Evolutionary conservation across 768 basidiomycete species (phyloP), one percentile per base, ranked within the genome.

Genomic region (Gymnopilus dilepis): DNA sequence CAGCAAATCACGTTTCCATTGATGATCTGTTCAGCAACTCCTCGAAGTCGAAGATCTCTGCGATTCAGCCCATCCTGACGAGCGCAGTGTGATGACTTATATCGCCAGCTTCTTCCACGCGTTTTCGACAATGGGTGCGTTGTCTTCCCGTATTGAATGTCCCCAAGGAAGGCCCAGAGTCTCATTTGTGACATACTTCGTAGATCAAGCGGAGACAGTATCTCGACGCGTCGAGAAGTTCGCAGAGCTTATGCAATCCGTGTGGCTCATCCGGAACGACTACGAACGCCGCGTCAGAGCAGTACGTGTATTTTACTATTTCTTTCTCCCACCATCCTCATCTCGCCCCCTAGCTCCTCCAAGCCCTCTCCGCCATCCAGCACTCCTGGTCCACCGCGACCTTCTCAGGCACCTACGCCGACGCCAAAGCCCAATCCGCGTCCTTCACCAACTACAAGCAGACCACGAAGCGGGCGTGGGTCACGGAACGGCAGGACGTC

Each of bases 41-140:
- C 84, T 99, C 19, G 97, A 99, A 82, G 97, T 99, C 0, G 90
- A 94, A 57, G 97, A 99, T 80, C 75, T 99, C 30, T 96, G 94
- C 66, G 94, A 95, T 70, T 86, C 88, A 0, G 80, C 80, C n/a
- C 85, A 84, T 48, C 97, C 97, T 0, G 97, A 99, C 73, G 97
- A 99, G 76, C 88, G 95, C 37, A 94, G 92, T 74, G 93, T 98
- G 11, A 98, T 98, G 94, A 98, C 95, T 4, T 99, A 98, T 67
- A 91, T 99, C 47, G 97, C 97, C 33, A 93, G 93, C 68, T 99
- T 84, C 77, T 99, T 99, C 82, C 97, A 99, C 72, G 96, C 97
- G 0, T 99, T 99, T 74, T 97, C 95, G 0, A 89, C 93, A 0
- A 96, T 97, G 90, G 94, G 96, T 96, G 65, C 53, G 85, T 75